phyloP scores from a whole-genome alignment of 768 basidiomycete species.

The Peribolospora kevripleyi region DNA sequence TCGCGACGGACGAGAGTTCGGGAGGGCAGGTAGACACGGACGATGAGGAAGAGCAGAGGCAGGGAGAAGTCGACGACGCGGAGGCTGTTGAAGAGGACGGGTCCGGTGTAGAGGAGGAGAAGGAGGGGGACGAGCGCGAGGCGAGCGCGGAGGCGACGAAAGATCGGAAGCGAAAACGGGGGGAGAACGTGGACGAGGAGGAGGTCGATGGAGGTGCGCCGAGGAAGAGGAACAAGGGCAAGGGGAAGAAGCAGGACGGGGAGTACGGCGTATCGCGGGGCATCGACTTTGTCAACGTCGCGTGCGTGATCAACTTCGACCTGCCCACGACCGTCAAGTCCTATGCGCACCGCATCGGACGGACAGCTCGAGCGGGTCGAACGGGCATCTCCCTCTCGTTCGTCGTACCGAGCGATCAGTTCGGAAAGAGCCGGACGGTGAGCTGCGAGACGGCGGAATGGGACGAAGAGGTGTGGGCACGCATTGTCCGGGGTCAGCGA shows the following conservation, averaged over 20 bases:
- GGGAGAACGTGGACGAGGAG: slow-evolving; percentile 16
- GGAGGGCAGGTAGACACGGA: slow-evolving; percentile 27
- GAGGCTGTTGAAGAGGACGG: not conserved
- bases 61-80: slow-evolving; percentile 8
- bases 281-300: slow-evolving; percentile 86
- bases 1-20: slow-evolving; percentile 76
- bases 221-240: slow-evolving; percentile 28
- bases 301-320: slow-evolving; percentile 95
- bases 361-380: slow-evolving; percentile 86
- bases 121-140: slow-evolving; percentile 7
- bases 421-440: slow-evolving; percentile 33
- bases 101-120: slow-evolving; percentile 16
- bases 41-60: slow-evolving; percentile 25
- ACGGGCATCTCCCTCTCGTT: slow-evolving; percentile 80
- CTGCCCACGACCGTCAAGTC: slow-evolving; percentile 64
- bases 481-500: slow-evolving; percentile 53
- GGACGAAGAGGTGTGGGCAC: slow-evolving; percentile 51
- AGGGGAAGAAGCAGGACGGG: slow-evolving; percentile 27
- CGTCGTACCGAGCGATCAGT: slow-evolving; percentile 31
- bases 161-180: slow-evolving; percentile 5
- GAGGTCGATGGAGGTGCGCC: slow-evolving; percentile 12
- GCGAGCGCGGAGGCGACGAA: not conserved
- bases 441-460: slow-evolving; percentile 39
- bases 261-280: slow-evolving; percentile 91
- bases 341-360: slow-evolving; percentile 86